Conservation (phyloP, 192 early-diverging fungal species). For the Coemansia aciculifera region DNA sequence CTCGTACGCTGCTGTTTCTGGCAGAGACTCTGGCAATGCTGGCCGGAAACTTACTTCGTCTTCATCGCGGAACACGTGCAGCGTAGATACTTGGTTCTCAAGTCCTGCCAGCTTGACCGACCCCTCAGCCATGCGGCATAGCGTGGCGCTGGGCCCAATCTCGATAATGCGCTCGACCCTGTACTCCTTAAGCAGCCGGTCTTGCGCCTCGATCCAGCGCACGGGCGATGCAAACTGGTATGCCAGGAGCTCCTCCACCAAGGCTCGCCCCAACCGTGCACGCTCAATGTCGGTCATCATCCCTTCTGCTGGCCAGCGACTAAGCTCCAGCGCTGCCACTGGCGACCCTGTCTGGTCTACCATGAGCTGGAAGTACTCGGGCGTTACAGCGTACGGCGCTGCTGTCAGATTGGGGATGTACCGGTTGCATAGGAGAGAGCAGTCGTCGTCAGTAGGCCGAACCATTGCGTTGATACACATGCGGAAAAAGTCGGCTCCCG, state of each 20-base stretch:
- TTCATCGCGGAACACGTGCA: conserved; percentile 28
- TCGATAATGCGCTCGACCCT: conserved; percentile 84
- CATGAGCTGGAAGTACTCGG: conserved; percentile 75
- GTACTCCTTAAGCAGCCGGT: conserved; percentile 77
- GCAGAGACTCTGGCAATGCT: neutral
- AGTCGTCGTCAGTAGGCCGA: conserved; percentile 74
- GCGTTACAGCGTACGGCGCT: conserved; percentile 73
- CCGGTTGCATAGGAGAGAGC: conserved; percentile 67
- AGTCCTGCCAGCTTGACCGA: conserved; percentile 69
- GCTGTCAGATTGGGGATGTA: conserved; percentile 98
- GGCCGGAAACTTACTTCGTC: conserved; percentile 22
- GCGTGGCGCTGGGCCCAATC: conserved; percentile 84
- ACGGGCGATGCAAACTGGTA: conserved; percentile 97
- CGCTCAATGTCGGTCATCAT: conserved; percentile 56
- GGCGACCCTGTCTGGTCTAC: conserved; percentile 71
- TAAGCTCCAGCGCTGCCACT: conserved; percentile 70
- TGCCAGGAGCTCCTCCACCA: conserved; percentile 87
- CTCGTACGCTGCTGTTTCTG: neutral
- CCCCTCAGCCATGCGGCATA: conserved; percentile 90
- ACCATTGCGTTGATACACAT: conserved; percentile 77
- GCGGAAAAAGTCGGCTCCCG: conserved; percentile 88
- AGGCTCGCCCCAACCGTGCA: conserved; percentile 72
- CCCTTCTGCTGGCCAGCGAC: conserved; percentile 73
- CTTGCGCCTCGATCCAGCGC: conserved; percentile 96
- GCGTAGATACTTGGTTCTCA: conserved; percentile 21